Conservation (phyloP, 179 eudicot genomes). For the Sideroxylon spinosum region DNA sequence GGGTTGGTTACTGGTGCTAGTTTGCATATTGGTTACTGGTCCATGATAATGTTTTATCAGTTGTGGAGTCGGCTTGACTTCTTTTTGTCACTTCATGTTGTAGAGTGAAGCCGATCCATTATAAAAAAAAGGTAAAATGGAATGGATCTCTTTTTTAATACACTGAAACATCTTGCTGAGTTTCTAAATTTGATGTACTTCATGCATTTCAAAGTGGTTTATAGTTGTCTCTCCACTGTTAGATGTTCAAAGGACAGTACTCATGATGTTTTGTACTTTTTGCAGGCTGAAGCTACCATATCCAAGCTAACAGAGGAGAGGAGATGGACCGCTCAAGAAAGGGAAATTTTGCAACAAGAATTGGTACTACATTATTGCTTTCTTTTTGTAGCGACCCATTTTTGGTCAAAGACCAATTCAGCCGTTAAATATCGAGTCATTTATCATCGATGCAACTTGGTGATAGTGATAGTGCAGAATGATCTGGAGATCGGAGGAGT, state of each 20-base stretch:
- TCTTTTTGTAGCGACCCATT: neutral
- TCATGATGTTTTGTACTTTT: neutral
- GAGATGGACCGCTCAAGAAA: constrained; percentile 45
- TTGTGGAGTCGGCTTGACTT: neutral
- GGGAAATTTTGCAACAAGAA: constrained; percentile 45
- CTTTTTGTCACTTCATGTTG: neutral
- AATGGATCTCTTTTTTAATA: neutral
- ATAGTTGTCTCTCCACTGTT: neutral
- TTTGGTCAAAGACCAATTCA: neutral
- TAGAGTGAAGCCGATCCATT: neutral
- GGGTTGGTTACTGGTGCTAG: too few species aligned
- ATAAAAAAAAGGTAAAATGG: neutral
- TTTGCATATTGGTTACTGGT: too few species aligned
- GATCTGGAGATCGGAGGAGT: neutral
- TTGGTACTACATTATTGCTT: constrained; percentile 34
- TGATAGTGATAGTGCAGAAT: constrained; percentile 1
- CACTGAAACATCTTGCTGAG: neutral
- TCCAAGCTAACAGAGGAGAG: constrained; percentile 54
- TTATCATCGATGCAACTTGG: neutral
- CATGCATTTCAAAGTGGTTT: neutral
- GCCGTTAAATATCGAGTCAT: neutral
- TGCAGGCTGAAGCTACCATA: constrained; percentile 63
- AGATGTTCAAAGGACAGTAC: constrained; percentile 1
- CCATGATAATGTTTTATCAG: neutral
- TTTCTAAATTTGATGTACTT: neutral